Evolutionary conservation across 2,329 filamentous ascomycete genomes (phyloP).

Genomic region (Clathrospora elynae): DNA sequence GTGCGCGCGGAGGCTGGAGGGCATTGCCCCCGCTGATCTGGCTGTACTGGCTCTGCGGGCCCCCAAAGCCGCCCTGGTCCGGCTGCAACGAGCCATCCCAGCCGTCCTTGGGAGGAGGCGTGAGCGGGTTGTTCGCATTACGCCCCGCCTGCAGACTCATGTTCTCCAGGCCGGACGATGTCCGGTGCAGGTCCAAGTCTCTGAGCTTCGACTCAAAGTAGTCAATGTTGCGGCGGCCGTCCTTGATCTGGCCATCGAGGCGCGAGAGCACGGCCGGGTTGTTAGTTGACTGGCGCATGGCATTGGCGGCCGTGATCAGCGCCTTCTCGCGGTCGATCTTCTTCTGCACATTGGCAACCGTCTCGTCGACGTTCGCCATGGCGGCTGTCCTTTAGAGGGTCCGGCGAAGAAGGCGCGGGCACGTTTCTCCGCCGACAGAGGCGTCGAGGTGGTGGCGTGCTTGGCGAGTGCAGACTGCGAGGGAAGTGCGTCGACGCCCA

Average conservation of each 20-base stretch:
- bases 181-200: constrained; percentile 82
- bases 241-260: constrained; percentile 91
- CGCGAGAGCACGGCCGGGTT: constrained; percentile 89
- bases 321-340: constrained; percentile 98
- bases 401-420: constrained; percentile 31
- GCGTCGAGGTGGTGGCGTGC: constrained; percentile 32
- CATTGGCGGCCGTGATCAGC: constrained; percentile 89
- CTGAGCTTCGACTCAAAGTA: constrained; percentile 93
- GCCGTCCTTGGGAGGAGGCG: constrained; percentile 75
- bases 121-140: constrained; percentile 47
- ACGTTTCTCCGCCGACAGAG: constrained; percentile 35
- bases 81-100: constrained; percentile 56
- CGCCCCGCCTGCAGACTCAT: constrained; percentile 65
- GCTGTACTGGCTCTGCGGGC: constrained; percentile 55
- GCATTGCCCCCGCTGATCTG: constrained; percentile 69
- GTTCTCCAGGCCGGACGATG: constrained; percentile 69
- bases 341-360: constrained; percentile 80
- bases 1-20: constrained; percentile 79
- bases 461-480: constrained; percentile 31
- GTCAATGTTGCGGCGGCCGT: constrained; percentile 88
- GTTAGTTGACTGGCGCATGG: constrained; percentile 94
- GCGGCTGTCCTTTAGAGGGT: constrained; percentile 25
- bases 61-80: constrained; percentile 69
- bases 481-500: constrained; percentile 30
- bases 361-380: constrained; percentile 65